Conservation (phyloP, 2,329 filamentous ascomycete genomes). For the Pleoardoris graminearum region DNA sequence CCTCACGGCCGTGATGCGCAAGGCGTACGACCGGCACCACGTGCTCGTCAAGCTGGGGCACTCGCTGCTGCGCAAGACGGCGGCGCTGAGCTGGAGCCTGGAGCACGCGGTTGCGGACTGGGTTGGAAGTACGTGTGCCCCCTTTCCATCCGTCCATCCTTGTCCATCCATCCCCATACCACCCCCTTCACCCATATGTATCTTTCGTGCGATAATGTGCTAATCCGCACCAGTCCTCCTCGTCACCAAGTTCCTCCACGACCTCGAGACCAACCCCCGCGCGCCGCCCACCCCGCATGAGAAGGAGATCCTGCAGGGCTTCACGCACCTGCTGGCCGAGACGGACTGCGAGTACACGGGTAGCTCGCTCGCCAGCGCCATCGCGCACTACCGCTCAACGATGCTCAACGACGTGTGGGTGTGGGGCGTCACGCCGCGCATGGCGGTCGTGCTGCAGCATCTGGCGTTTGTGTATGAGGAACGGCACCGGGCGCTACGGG, state of each 20-base stretch:
- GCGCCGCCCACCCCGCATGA: conserved; percentile 24
- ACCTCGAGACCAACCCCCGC: conserved; percentile 25
- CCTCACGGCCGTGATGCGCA: conserved; percentile 32
- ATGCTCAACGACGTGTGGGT: conserved; percentile 36
- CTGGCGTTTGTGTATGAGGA: conserved; percentile 13
- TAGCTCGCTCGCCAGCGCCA: conserved; percentile 28
- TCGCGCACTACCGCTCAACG: conserved; percentile 31
- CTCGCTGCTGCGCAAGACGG: conserved; percentile 37
- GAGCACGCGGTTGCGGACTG: conserved; percentile 42
- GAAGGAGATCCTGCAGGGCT: conserved; percentile 25
- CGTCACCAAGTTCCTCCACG: conserved; percentile 41
- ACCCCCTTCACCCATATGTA: neutral
- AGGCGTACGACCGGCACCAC: conserved; percentile 33
- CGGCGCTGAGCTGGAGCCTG: conserved; percentile 38
- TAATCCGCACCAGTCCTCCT: conserved; percentile 26
- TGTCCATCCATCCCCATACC: conserved; percentile 1
- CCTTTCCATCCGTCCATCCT: too few species aligned
- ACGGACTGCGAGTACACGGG: conserved; percentile 23
- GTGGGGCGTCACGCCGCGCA: conserved; percentile 24
- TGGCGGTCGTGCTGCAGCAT: conserved; percentile 20
- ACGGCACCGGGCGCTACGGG: neutral
- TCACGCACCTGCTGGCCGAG: conserved; percentile 29
- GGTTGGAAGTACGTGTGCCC: conserved; percentile 35
- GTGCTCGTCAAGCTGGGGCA: conserved; percentile 32
- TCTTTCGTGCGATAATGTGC: too few species aligned